Conservation (phyloP, 2,329 filamentous ascomycete species). For the Colletotrichum sidae region DNA sequence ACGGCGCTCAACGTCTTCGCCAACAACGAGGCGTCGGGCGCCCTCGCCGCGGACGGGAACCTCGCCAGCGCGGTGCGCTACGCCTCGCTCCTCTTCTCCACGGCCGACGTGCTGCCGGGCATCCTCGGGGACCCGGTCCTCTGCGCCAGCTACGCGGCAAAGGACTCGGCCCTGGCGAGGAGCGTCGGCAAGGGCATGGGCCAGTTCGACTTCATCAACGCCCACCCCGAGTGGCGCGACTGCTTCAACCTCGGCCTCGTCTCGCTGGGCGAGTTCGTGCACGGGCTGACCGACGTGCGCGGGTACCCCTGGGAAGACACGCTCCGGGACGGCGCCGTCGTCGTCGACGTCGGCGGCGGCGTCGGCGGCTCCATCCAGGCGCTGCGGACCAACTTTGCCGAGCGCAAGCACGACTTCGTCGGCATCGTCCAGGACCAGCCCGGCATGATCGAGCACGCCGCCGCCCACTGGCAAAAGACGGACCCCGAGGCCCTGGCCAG, state of each 20-base stretch:
- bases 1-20: conserved; percentile 21
- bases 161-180: conserved; percentile 25
- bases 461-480: conserved; percentile 23
- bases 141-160: conserved; percentile 23
- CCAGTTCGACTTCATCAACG: conserved; percentile 31
- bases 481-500: conserved; percentile 20
- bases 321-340: conserved; percentile 21
- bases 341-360: conserved; percentile 31
- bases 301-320: conserved; percentile 23
- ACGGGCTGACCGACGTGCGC: conserved; percentile 29
- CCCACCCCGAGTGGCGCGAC: conserved; percentile 28
- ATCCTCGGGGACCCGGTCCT: conserved; percentile 24
- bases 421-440: conserved; percentile 30
- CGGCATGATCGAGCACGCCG: conserved; percentile 30
- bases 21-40: conserved; percentile 28
- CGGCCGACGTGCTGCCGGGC: conserved; percentile 19
- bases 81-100: conserved; percentile 28
- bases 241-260: conserved; percentile 25
- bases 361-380: conserved; percentile 28
- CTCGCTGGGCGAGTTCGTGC: conserved; percentile 21
- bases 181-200: conserved; percentile 30
- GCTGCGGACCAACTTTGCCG: conserved; percentile 18
- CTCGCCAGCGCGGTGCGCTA: conserved; percentile 29
- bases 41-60: conserved; percentile 19
- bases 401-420: conserved; percentile 16